Evolutionary conservation across 192 early-diverging fungal species (phyloP).

Genomic region (Coemansia sp.): DNA sequence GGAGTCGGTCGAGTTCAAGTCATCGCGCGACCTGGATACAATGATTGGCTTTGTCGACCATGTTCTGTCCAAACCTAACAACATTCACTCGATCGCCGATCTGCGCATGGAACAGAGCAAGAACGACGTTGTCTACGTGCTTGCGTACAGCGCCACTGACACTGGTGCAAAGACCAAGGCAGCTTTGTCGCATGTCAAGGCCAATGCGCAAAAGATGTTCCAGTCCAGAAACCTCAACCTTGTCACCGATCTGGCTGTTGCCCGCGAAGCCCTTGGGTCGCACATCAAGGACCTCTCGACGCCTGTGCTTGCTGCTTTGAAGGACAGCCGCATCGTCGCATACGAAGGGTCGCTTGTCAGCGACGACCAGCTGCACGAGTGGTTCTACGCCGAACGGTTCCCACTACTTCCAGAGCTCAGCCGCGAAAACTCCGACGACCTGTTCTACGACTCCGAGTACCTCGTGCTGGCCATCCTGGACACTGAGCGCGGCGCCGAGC

Average conservation of each 20-base stretch:
- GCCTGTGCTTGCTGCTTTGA: slow-evolving; percentile 59
- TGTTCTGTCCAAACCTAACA: slow-evolving; percentile 40
- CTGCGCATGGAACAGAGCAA: slow-evolving; percentile 35
- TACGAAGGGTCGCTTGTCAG: slow-evolving; percentile 37
- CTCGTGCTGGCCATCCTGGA: slow-evolving; percentile 67
- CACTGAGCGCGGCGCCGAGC: slow-evolving; percentile 19
- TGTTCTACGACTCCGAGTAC: slow-evolving; percentile 64
- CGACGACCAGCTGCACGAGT: slow-evolving; percentile 52
- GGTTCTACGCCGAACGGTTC: slow-evolving; percentile 64
- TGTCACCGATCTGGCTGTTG: slow-evolving; percentile 14
- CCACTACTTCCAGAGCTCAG: slow-evolving; percentile 64
- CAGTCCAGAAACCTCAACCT: slow-evolving; percentile 40
- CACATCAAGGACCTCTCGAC: slow-evolving; percentile 6
- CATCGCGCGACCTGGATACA: slow-evolving; percentile 52
- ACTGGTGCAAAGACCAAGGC: slow-evolving; percentile 32
- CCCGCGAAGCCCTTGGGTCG: slow-evolving; percentile 7
- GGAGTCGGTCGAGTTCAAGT: slow-evolving; percentile 41
- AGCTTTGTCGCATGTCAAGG: slow-evolving; percentile 28
- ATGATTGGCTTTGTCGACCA: slow-evolving; percentile 57
- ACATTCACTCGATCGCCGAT: slow-evolving; percentile 38
- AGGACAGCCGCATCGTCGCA: slow-evolving; percentile 51
- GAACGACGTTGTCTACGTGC: slow-evolving; percentile 58
- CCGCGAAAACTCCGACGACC: slow-evolving; percentile 64
- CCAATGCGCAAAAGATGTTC: slow-evolving; percentile 46
- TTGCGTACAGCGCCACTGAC: slow-evolving; percentile 49